Percentiles rank a stretch among this genome's conserved stretches.
These are phyloP conservation scores for Globisporangium radiosum DNA, from an alignment of 352 stramenopile species.

Conservation along the genomic window DNA sequence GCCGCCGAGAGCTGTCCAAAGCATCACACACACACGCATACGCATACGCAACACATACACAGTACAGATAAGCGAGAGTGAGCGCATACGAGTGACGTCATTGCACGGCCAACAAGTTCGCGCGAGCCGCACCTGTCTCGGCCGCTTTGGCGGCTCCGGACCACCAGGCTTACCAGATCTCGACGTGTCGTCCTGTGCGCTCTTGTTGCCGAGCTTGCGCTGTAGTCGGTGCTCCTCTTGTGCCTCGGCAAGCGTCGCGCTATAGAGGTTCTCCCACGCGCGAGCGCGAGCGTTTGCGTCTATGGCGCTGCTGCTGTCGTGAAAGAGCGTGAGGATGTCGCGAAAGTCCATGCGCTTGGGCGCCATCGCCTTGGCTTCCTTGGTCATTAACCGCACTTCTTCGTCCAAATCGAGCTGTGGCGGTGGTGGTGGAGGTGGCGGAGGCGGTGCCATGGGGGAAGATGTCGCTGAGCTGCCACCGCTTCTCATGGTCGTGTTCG, in stretches of 20 bases:
- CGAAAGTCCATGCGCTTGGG: conserved; percentile 54
- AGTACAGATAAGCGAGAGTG: background rate
- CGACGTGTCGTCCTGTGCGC: conserved; percentile 14
- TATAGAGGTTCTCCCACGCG: conserved; percentile 39
- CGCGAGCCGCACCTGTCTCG: conserved; percentile 31
- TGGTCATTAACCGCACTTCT: conserved; percentile 14
- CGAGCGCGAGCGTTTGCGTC: conserved; percentile 14
- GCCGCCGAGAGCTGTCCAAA: conserved; percentile 21
- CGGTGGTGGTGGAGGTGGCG: conserved; percentile 28
- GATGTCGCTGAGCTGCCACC: conserved; percentile 11
- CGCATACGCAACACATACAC: background rate
- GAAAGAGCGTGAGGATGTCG: conserved; percentile 61
- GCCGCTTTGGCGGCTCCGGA: conserved; percentile 42
- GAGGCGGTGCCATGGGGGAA: conserved; percentile 26
- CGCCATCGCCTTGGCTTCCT: conserved; percentile 13
- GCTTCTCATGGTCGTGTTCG: conserved; percentile 3
- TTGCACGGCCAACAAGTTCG: too few species aligned
- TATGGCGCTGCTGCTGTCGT: conserved; percentile 17
- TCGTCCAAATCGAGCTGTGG: conserved; percentile 23
- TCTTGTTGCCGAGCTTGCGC: conserved; percentile 20
- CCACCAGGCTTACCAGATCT: conserved; percentile 7
- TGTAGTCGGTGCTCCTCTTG: conserved; percentile 51
- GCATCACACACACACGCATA: conserved; percentile 1
- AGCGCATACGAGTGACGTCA: background rate
- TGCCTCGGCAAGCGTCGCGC: conserved; percentile 46